These are phyloP conservation scores for Penicillium pulvis DNA, from an alignment of 495 filamentous ascomycete genomes.

Conservation along the genomic window DNA sequence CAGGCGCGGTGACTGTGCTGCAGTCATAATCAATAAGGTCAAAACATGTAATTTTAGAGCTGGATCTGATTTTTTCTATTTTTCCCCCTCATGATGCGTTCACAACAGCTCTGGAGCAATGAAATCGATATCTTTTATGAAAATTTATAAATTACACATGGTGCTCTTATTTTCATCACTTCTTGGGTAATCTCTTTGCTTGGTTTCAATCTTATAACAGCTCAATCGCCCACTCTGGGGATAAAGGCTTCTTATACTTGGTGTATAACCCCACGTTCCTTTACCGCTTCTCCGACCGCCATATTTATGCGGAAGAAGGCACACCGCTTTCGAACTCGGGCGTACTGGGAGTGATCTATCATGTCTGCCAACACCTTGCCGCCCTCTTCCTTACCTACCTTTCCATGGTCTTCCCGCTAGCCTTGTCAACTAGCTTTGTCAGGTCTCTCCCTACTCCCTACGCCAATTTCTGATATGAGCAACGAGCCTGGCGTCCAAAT, in stretches of 20 bases:
- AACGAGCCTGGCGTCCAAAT: conserved; percentile 41
- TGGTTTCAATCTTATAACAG: background rate
- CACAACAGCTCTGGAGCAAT: conserved; percentile 20
- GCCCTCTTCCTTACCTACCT: background rate
- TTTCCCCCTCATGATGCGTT: conserved; percentile 22
- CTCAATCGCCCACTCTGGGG: background rate
- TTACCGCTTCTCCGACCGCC: conserved; percentile 15
- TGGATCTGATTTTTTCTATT: conserved; percentile 22
- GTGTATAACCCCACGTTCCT: background rate
- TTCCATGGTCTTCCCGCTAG: conserved; percentile 3
- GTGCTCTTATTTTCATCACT: background rate
- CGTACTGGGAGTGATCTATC: conserved; percentile 5
- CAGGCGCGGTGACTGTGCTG: conserved; percentile 74
- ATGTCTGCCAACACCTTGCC: conserved; percentile 10
- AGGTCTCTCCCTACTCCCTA: background rate
- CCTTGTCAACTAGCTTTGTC: conserved; percentile 3
- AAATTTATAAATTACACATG: background rate
- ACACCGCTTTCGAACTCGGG: conserved; percentile 25
- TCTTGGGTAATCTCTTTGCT: background rate
- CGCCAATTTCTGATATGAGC: conserved; percentile 34
- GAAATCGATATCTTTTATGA: conserved; percentile 10
- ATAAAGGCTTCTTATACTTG: background rate
- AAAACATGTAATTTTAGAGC: conserved; percentile 33
- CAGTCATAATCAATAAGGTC: conserved; percentile 31
- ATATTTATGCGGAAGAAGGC: background rate